A percentile compares a stretch with the other conserved stretches of the same genome.
Evolutionary conservation across 2,329 filamentous ascomycete genomes (phyloP).

Genomic region (Colletotrichum musicola): DNA sequence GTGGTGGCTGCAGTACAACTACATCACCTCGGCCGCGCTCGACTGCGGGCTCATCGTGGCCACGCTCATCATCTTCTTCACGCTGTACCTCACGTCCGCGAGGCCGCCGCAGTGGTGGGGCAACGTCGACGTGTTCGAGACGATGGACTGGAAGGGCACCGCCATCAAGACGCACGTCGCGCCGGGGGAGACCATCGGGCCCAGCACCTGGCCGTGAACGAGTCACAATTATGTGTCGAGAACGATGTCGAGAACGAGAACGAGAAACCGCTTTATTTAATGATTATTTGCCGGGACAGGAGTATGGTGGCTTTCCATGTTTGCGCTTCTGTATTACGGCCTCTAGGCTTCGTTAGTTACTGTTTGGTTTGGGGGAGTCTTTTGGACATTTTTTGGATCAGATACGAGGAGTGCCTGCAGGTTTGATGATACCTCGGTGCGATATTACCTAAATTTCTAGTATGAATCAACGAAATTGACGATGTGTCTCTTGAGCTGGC

Average conservation of each 20-base stretch:
- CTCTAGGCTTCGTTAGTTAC: constrained; percentile 1
- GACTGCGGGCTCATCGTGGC: constrained; percentile 76
- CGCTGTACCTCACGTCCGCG: constrained; percentile 71
- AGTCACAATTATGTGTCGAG: background rate
- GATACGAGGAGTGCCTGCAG: constrained; percentile 27
- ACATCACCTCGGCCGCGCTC: constrained; percentile 78
- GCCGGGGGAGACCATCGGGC: constrained; percentile 64
- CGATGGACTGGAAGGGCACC: constrained; percentile 58
- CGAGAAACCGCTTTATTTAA: constrained; percentile 8
- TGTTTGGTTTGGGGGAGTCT: constrained; percentile 17
- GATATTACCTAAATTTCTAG: constrained; percentile 21
- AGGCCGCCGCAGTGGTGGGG: constrained; percentile 73
- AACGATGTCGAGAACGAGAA: background rate
- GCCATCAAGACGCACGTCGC: constrained; percentile 58
- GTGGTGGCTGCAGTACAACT: constrained; percentile 86
- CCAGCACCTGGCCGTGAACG: constrained; percentile 58
- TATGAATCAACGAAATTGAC: constrained; percentile 20
- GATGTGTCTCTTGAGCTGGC: background rate
- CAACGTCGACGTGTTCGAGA: constrained; percentile 62
- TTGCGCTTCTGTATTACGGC: constrained; percentile 11
- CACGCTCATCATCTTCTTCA: constrained; percentile 78
- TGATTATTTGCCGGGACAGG: constrained; percentile 26
- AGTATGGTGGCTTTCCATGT: constrained; percentile 30
- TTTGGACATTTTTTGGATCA: constrained; percentile 25
- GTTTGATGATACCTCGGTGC: constrained; percentile 35